phyloP scores from a whole-genome alignment of 305 asterid genomes.

The Fraxinus greggii region DNA sequence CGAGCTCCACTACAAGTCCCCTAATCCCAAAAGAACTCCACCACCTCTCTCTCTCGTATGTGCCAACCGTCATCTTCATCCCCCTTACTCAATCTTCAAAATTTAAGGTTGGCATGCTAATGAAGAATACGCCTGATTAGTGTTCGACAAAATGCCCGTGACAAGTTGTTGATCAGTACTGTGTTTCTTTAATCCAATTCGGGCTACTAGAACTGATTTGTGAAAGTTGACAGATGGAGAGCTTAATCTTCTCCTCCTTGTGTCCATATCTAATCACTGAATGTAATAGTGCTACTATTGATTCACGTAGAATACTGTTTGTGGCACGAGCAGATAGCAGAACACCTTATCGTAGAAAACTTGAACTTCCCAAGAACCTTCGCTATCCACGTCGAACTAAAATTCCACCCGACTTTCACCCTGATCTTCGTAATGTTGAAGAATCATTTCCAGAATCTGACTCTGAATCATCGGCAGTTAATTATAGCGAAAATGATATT shows the following conservation, averaged over 20 bases:
- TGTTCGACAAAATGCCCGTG: constrained; percentile 52
- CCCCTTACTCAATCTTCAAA: background rate
- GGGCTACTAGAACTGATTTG: background rate
- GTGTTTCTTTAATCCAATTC: background rate
- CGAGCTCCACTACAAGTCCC: background rate
- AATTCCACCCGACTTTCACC: constrained; percentile 56
- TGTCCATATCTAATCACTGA: constrained; percentile 21
- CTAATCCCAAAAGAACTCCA: background rate
- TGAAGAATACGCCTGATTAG: background rate
- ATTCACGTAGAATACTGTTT: constrained; percentile 26
- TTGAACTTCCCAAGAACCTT: constrained; percentile 58
- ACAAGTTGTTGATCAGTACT: constrained; percentile 14
- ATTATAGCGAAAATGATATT: constrained; percentile 25
- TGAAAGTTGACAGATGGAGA: constrained; percentile 31
- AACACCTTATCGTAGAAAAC: constrained; percentile 31
- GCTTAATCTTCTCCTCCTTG: constrained; percentile 20
- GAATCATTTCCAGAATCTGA: constrained; percentile 22
- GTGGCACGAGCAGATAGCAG: constrained; percentile 35
- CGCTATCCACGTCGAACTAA: constrained; percentile 59
- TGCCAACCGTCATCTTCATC: background rate
- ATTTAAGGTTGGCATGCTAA: background rate
- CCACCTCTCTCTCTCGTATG: background rate
- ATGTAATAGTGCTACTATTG: constrained; percentile 12
- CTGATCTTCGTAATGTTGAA: constrained; percentile 32
- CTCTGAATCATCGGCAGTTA: constrained; percentile 15